Conservation (phyloP, 345 rosid species). For the Eucalyptus grandis region DNA sequence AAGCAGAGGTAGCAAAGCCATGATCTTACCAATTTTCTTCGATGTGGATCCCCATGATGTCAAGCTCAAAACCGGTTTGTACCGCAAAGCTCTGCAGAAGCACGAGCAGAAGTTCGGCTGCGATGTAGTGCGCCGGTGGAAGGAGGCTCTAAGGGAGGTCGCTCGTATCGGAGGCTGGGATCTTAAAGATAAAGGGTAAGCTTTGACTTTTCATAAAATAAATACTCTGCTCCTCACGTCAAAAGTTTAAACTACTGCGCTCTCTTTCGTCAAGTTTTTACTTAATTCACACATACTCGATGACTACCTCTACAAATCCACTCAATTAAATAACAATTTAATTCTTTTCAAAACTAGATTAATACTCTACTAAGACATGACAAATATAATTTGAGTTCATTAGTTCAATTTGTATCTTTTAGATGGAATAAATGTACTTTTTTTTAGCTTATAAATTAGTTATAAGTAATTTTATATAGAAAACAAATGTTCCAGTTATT, state of each 20-base stretch:
- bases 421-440: background rate
- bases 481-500: background rate
- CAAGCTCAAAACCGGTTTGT: background rate
- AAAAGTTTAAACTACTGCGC: background rate
- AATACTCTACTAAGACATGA: background rate
- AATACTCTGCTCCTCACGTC: background rate
- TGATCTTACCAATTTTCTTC: background rate
- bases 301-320: background rate
- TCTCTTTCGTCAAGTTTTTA: background rate
- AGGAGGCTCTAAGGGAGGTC: background rate
- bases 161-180: background rate
- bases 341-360: background rate
- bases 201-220: background rate
- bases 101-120: background rate
- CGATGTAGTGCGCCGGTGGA: background rate
- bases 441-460: background rate
- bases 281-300: background rate
- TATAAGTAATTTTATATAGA: background rate
- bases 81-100: background rate
- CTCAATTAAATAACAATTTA: background rate
- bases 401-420: background rate
- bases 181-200: background rate
- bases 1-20: background rate
- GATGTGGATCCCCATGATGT: background rate
- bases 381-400: background rate